Base-by-base conservation (phyloP, 2,329 filamentous ascomycete genomes). In the Dothideomycetes sp. region DNA sequence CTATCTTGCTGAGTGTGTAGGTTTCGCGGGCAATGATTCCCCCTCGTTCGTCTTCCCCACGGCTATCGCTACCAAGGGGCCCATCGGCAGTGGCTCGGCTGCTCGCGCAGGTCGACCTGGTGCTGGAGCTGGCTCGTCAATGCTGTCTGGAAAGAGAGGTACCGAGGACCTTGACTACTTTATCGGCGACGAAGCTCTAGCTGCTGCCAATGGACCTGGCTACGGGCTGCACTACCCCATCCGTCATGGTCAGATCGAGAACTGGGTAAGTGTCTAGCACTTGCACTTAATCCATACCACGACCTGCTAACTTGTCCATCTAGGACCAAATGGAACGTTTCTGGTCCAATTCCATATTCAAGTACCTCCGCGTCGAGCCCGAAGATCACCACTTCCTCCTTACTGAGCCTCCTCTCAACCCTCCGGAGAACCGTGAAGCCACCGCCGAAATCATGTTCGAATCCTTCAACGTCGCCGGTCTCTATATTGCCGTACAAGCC, bases 271-370 rank as follows among this genome's bases (percentile, higher is more conserved):
- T 12, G 4, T 17, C 15, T n/a, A 16, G 9, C 12, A 7, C 23
- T 25, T 12, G 8, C 19, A 16, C 2, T 13, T 9, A 12, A 16
- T 5, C 16, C 11, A 32, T 13, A 15, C 13, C 23, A 13, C 11
- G 3, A 18, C 4, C 4, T 44, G 34, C 48, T 47, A 40, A 52
- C 51, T 31, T 44, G 31, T 47, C 5, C 52, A n/a, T n/a, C n/a
- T n/a, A 91, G 84, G 91, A 98, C 66, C 85, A 95, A 57, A 98
- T 98, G 91, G 91, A 98, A 65, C 82, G 91, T 49, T 98, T 96
- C 70, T 98, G 91, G 91, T 96, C 93, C 52, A 96, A 96, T 70
- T 98, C 91, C 49, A 98, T 98, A 68, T 98, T 98, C 78, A 98
- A 98, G 64, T 98, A 98, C 60, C 76, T 98, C 39, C 80, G 91